phyloP scores from a whole-genome alignment of 73 alveolate species.

The Paramecium caudatum region DNA sequence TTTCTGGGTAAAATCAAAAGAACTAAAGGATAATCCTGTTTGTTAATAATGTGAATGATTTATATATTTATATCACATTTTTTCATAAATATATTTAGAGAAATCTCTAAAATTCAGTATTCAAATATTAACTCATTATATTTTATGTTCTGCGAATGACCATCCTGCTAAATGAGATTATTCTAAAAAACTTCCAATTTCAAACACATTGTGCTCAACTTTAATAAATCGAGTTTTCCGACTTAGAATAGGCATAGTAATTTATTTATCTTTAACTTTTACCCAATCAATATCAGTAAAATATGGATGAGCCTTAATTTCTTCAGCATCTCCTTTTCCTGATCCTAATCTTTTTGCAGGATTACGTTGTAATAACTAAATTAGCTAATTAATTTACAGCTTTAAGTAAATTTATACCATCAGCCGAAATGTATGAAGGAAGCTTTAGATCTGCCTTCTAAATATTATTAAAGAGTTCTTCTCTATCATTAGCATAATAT shows the following conservation, averaged over 20 bases:
- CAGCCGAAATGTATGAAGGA: conserved; percentile 81
- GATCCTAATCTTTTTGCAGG: conserved; percentile 93
- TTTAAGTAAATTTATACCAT: conserved; percentile 78
- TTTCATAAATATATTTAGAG: no score
- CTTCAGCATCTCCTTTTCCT: conserved; percentile 91
- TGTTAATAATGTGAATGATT: no score
- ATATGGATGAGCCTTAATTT: conserved; percentile 81
- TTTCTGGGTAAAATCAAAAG: conserved; percentile 6
- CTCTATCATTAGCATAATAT: conserved; percentile 78
- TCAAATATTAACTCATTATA: conserved; percentile 5
- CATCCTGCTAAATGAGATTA: conserved; percentile 60
- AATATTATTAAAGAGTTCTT: conserved; percentile 82
- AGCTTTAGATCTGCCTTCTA: conserved; percentile 82
- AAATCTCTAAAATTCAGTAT: no score
- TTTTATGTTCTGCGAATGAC: conserved; percentile 68
- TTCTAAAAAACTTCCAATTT: conserved; percentile 65
- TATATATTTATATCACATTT: no score
- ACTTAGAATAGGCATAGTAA: conserved; percentile 52
- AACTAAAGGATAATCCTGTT: no score
- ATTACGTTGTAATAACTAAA: background rate
- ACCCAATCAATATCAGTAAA: conserved; percentile 81
- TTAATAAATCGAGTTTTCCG: conserved; percentile 41
- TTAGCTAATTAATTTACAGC: background rate
- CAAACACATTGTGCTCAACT: conserved; percentile 65
- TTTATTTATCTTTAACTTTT: conserved; percentile 33